phyloP scores from a whole-genome alignment of 1,284 basidiomycete species.

The Thecaphora frezii region DNA sequence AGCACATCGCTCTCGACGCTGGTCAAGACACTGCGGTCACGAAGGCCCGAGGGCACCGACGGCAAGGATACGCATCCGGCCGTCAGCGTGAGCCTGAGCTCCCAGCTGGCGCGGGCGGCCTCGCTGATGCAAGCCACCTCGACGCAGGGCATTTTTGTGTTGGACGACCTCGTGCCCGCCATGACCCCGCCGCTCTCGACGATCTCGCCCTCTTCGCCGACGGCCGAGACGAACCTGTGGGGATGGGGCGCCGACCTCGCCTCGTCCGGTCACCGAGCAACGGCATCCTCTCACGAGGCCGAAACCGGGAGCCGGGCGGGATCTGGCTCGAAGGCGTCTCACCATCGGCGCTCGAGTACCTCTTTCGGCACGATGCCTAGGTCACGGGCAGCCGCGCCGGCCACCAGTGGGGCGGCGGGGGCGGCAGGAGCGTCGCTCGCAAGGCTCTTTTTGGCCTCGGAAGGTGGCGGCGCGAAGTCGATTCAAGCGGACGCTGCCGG shows the following conservation, averaged over 20 bases:
- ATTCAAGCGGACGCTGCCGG: too few species aligned
- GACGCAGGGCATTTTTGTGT: conserved; percentile 19
- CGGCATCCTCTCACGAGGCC: not conserved
- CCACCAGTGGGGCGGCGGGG: too few species aligned
- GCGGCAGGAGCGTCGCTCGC: not conserved
- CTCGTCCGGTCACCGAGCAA: too few species aligned
- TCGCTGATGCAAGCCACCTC: conserved; percentile 24
- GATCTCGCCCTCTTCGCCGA: conserved; percentile 16
- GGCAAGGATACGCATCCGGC: conserved; percentile 34
- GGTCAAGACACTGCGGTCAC: conserved; percentile 25
- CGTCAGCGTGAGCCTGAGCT: conserved; percentile 23
- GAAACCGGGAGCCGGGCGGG: not conserved
- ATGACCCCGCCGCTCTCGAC: conserved; percentile 34
- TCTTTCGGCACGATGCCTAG: conserved; percentile 32
- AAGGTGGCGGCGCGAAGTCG: not conserved
- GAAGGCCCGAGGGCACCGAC: conserved; percentile 25
- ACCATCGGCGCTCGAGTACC: conserved; percentile 26
- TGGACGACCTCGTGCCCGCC: conserved; percentile 25
- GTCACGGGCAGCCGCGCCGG: not conserved
- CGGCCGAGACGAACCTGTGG: not conserved
- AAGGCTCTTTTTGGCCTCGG: not conserved
- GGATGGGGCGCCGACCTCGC: too few species aligned
- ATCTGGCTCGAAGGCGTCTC: not conserved
- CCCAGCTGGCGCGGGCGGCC: conserved; percentile 20
- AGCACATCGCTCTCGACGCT: conserved; percentile 19